Conservation (phyloP, 768 basidiomycete species). For the Podaxis carcinomalis region DNA sequence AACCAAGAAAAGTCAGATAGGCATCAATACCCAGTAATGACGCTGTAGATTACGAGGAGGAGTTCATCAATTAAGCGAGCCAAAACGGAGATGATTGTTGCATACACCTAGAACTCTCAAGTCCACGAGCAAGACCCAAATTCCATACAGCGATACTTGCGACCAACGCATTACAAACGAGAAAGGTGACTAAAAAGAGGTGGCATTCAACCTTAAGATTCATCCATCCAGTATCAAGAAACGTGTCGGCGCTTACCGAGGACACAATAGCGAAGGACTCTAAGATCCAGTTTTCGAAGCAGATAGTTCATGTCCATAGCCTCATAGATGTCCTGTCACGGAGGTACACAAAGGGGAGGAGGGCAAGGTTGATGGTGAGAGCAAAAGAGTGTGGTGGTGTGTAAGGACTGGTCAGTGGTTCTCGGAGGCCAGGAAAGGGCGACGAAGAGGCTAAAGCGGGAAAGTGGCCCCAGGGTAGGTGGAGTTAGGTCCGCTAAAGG, state of each 20-base stretch:
- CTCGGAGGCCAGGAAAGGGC: conserved; percentile 12
- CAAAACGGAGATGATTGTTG: conserved; percentile 1
- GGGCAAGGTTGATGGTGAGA: conserved; percentile 1
- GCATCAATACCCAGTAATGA: conserved; percentile 44
- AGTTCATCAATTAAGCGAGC: background rate
- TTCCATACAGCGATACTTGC: conserved; percentile 71
- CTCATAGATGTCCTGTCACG: conserved; percentile 23
- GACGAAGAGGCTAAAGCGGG: conserved; percentile 5
- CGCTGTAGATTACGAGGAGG: conserved; percentile 6
- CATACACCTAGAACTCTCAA: conserved; percentile 1
- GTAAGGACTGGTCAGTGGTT: conserved; percentile 29
- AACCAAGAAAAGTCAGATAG: conserved; percentile 58
- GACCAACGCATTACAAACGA: conserved; percentile 61
- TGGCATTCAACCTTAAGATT: background rate
- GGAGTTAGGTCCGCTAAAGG: background rate
- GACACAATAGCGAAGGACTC: conserved; percentile 51
- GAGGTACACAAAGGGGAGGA: conserved; percentile 24
- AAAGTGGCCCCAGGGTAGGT: background rate
- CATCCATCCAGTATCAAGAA: background rate
- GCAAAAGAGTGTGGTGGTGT: conserved; percentile 19
- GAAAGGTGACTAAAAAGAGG: conserved; percentile 44
- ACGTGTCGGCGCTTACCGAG: conserved; percentile 42
- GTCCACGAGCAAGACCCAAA: conserved; percentile 38
- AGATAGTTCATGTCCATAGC: conserved; percentile 33
- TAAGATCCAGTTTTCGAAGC: conserved; percentile 26